A percentile compares a stretch with the other conserved stretches of the same genome.
phyloP scores from a whole-genome alignment of 352 stramenopile species.

The Globisporangium alternatum region DNA sequence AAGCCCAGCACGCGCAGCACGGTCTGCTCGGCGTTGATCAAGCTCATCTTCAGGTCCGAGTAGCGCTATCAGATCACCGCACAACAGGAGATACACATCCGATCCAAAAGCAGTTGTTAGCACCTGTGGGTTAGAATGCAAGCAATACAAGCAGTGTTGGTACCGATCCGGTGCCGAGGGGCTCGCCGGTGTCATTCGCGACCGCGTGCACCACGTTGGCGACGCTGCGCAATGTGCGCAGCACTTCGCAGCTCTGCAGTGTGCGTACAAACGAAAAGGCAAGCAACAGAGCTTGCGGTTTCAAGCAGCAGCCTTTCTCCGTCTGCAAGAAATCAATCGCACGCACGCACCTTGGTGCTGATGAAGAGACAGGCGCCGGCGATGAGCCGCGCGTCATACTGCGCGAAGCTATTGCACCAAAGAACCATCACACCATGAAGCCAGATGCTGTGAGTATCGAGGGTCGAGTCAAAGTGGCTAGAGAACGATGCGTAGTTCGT shows the following conservation, averaged over 20 bases:
- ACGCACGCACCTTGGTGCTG: slow-evolving; percentile 15
- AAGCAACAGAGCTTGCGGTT: not conserved
- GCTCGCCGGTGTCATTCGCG: slow-evolving; percentile 24
- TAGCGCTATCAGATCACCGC: slow-evolving; percentile 24
- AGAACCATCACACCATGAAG: not conserved
- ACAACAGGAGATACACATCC: slow-evolving; percentile 9
- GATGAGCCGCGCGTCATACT: slow-evolving; percentile 21
- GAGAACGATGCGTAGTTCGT: not conserved
- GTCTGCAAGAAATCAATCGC: not conserved
- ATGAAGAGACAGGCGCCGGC: slow-evolving; percentile 19
- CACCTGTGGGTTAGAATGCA: not conserved
- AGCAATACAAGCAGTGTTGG: not conserved
- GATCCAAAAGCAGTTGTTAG: not conserved
- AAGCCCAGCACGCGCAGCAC: slow-evolving; percentile 45
- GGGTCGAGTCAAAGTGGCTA: not conserved
- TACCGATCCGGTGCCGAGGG: slow-evolving; percentile 34
- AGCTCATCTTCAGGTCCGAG: slow-evolving; percentile 35
- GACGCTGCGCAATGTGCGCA: slow-evolving; percentile 44
- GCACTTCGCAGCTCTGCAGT: slow-evolving; percentile 38
- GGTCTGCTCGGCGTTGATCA: slow-evolving; percentile 55
- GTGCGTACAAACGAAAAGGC: not conserved
- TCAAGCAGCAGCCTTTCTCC: too few relatives aligned
- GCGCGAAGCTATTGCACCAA: slow-evolving; percentile 12
- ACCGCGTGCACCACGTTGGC: slow-evolving; percentile 48
- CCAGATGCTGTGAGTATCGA: not conserved